Base-by-base conservation (phyloP, 2,329 filamentous ascomycete species). In the Ascochyta rabiei region DNA sequence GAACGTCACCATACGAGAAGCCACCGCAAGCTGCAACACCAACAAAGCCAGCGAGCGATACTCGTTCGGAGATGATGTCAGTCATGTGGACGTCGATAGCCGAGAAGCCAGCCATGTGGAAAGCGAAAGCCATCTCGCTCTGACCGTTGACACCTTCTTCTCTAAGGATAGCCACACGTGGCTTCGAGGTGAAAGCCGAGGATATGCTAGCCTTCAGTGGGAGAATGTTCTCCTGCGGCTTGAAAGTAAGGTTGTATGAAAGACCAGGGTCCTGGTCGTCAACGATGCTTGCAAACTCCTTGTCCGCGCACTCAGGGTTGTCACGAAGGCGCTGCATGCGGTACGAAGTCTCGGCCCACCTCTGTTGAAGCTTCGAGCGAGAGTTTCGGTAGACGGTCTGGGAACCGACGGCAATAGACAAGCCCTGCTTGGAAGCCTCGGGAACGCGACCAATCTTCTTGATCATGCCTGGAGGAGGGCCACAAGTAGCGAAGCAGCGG, bases 101-200 rank as follows among this genome's bases (percentile, higher is more conserved):
- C 44, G 92, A 88, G 79, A 98, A 98, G 33, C 93, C 93, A 38
- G 95, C 93, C 31, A 87, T 87, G 62, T 89, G 87, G 82, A 98
- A 98, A 43, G 93, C 92, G 70, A 96, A 98, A 1, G 95, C 95
- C 91, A 99, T 96, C 76, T 99, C 95, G n/a, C 91, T 88, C 68
- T 97, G 86, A 37, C 93, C 91, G 77, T 99, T 98, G 63, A 96
- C 91, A 73, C 95, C 95, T 75, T 97, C 92, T 76, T 98, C 95
- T 70, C 95, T 85, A 19, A 99, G 86, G 65, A 99, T 96, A 38
- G 95, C 95, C 21, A 99, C 93, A 28, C 87, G 86, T 1, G 90
- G 89, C 68, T 84, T 86, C 37, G 76, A 83, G 59, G 81, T 82
- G 71, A 91, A 85, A 53, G 81, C 72, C 56, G 84, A 76, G 34